Percentiles rank a stretch among this genome's conserved stretches.
phyloP scores from a whole-genome alignment of 805 yeast genomes.

The Candida pseudoglaebosa region DNA sequence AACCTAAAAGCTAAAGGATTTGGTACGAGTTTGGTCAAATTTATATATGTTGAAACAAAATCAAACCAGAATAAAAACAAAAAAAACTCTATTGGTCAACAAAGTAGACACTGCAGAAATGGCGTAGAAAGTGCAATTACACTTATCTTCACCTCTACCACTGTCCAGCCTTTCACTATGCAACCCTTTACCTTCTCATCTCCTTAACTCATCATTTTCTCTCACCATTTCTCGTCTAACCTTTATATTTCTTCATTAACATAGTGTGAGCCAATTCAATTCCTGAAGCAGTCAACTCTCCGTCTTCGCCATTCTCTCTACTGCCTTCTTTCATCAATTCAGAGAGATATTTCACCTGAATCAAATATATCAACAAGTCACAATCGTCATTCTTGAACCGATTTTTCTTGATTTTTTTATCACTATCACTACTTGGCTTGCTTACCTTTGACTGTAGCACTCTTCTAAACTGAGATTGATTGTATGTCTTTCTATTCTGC shows the following conservation, averaged over 20 bases:
- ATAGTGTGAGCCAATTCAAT: conserved; percentile 31
- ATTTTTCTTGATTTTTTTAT: conserved; percentile 15
- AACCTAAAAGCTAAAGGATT: too few species aligned
- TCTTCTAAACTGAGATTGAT: conserved; percentile 11
- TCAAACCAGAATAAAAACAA: neutral
- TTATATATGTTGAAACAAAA: too few species aligned
- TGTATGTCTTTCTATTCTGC: conserved; percentile 13
- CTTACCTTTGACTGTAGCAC: conserved; percentile 7
- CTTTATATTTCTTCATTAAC: conserved; percentile 33
- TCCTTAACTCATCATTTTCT: too few species aligned
- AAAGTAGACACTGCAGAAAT: too few species aligned
- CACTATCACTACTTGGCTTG: conserved; percentile 6
- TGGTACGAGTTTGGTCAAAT: too few species aligned
- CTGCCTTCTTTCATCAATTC: conserved; percentile 39
- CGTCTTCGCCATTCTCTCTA: conserved; percentile 31
- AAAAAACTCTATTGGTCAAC: too few species aligned
- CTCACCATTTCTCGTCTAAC: too few species aligned
- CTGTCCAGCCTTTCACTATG: too few species aligned
- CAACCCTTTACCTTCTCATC: too few species aligned
- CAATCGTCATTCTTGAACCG: conserved; percentile 33
- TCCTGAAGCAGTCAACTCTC: conserved; percentile 33
- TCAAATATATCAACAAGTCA: conserved; percentile 42
- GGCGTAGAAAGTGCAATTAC: too few species aligned
- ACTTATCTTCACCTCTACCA: too few species aligned
- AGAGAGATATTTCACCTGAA: conserved; percentile 45